Evolutionary conservation across 805 yeast species (phyloP).

Genomic region (Torulaspora microellipsoides): DNA sequence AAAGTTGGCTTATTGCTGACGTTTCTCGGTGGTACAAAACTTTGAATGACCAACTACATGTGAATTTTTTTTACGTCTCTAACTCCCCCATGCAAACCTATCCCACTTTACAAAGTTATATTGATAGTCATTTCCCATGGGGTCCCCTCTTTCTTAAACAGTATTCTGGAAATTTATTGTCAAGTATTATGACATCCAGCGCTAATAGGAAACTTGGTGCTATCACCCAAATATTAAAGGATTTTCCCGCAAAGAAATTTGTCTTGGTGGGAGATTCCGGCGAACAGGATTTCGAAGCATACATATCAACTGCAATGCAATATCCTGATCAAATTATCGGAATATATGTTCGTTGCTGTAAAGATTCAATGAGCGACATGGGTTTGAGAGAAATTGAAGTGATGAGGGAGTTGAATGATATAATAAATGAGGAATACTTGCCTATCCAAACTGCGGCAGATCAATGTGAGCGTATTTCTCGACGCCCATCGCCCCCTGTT

Average conservation of each 20-base stretch:
- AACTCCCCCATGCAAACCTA: slow-evolving; percentile 93
- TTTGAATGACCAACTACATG: slow-evolving; percentile 40
- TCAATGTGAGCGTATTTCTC: neutral
- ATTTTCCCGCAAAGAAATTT: slow-evolving; percentile 74
- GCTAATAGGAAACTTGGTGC: slow-evolving; percentile 71
- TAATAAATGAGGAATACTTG: slow-evolving; percentile 27
- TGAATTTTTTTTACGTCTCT: slow-evolving; percentile 87
- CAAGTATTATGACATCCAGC: slow-evolving; percentile 82
- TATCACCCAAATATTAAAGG: slow-evolving; percentile 56
- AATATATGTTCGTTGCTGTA: slow-evolving; percentile 76
- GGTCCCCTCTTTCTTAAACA: slow-evolving; percentile 87
- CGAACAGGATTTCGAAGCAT: slow-evolving; percentile 91
- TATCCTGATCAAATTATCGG: slow-evolving; percentile 65
- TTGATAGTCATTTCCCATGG: slow-evolving; percentile 50
- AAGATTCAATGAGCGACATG: slow-evolving; percentile 57
- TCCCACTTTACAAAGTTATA: slow-evolving; percentile 39
- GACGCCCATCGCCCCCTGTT: slow-evolving; percentile 23
- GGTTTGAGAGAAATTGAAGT: slow-evolving; percentile 35
- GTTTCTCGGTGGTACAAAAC: slow-evolving; percentile 66
- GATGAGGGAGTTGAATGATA: slow-evolving; percentile 30
- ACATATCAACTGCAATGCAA: slow-evolving; percentile 57
- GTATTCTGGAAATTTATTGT: slow-evolving; percentile 74
- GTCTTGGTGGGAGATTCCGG: slow-evolving; percentile 93
- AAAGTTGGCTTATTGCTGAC: slow-evolving; percentile 68
- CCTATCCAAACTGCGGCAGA: slow-evolving; percentile 4